phyloP scores from a whole-genome alignment of 2,329 filamentous ascomycete species.

The Xylariaceae sp. region DNA sequence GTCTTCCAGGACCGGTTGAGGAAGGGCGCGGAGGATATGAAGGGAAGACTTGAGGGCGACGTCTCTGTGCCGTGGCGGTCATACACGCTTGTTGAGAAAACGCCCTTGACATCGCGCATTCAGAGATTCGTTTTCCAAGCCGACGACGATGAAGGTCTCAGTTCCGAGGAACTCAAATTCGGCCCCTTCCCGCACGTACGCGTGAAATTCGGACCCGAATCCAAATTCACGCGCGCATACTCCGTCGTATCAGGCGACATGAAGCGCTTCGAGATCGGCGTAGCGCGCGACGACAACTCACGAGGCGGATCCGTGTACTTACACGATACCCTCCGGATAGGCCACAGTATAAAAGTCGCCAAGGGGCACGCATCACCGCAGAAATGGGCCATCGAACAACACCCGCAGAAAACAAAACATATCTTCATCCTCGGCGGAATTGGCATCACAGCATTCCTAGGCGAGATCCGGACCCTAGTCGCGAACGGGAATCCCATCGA shows the following conservation, averaged over 20 bases:
- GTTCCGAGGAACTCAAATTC: slow-evolving; percentile 33
- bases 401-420: slow-evolving; percentile 17
- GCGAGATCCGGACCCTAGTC: slow-evolving; percentile 23
- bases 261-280: slow-evolving; percentile 50
- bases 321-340: slow-evolving; percentile 47
- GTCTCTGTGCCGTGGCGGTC: slow-evolving; percentile 38
- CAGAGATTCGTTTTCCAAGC: slow-evolving; percentile 48
- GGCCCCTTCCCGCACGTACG: slow-evolving; percentile 49
- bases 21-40: slow-evolving; percentile 37
- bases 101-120: slow-evolving; percentile 44
- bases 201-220: slow-evolving; percentile 50
- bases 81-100: slow-evolving; percentile 46
- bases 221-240: slow-evolving; percentile 49
- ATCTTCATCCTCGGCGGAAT: slow-evolving; percentile 32
- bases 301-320: slow-evolving; percentile 57
- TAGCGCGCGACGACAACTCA: slow-evolving; percentile 51
- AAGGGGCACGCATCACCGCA: slow-evolving; percentile 23
- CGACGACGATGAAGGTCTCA: slow-evolving; percentile 32
- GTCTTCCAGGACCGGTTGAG: slow-evolving; percentile 47
- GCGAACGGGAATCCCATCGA: slow-evolving; percentile 21
- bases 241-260: slow-evolving; percentile 52
- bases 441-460: slow-evolving; percentile 30
- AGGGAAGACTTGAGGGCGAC: slow-evolving; percentile 21
- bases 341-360: slow-evolving; percentile 44
- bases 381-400: slow-evolving; percentile 7